Evolutionary conservation across 2,329 filamentous ascomycete genomes (phyloP).

Genomic region (Fusarium sp.): DNA sequence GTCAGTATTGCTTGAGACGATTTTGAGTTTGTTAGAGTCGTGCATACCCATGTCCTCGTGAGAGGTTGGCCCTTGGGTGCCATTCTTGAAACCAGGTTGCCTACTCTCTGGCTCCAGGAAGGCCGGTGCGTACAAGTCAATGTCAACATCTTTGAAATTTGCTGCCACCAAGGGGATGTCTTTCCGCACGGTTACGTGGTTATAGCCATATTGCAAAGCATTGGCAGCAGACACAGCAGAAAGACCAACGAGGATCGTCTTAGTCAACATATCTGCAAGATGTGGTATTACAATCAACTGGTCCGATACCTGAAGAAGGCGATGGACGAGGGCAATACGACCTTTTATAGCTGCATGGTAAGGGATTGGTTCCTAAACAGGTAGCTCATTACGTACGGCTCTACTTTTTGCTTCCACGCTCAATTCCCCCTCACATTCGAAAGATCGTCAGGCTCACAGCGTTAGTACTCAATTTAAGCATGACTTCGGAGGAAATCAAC

Average conservation of each 20-base stretch:
- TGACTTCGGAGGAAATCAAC: slow-evolving; percentile 1
- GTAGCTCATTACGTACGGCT: slow-evolving; percentile 7
- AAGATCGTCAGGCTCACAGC: background rate
- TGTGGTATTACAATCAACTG: too few species aligned
- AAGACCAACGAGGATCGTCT: background rate
- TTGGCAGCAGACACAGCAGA: slow-evolving; percentile 12
- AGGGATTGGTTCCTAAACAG: background rate
- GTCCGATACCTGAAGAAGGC: accelerated
- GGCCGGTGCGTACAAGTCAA: slow-evolving; percentile 23
- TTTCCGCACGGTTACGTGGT: slow-evolving; percentile 12
- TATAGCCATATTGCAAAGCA: slow-evolving; percentile 34
- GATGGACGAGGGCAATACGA: background rate
- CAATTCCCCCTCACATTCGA: background rate
- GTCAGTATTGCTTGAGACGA: background rate
- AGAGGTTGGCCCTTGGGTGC: slow-evolving; percentile 36
- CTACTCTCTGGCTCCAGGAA: background rate
- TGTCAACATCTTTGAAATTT: slow-evolving; percentile 34
- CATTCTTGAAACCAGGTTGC: slow-evolving; percentile 25
- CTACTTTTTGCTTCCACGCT: slow-evolving; percentile 28
- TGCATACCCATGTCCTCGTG: slow-evolving; percentile 28
- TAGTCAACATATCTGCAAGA: slow-evolving; percentile 3
- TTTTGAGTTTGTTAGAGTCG: accelerated
- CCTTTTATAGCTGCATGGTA: slow-evolving; percentile 13
- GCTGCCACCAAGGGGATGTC: slow-evolving; percentile 24
- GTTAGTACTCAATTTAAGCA: slow-evolving; percentile 17